phyloP scores from a whole-genome alignment of 2,329 filamentous ascomycete genomes.

The Diaporthe aspalathi region DNA sequence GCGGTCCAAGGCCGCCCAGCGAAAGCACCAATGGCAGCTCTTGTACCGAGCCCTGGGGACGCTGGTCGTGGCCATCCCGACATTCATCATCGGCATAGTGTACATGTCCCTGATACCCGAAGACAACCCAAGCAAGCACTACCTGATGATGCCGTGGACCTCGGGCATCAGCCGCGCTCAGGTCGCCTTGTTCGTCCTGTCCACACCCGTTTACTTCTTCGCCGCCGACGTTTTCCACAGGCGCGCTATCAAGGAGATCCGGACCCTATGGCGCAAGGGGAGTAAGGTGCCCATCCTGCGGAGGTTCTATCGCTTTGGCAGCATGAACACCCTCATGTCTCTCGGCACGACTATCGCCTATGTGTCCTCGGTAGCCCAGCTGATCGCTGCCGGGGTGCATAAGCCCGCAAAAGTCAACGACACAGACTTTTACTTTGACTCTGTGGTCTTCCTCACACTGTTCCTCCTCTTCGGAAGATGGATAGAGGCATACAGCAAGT shows the following conservation, averaged over 20 bases:
- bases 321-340: conserved; percentile 95
- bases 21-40: conserved; percentile 75
- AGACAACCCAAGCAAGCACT: conserved; percentile 67
- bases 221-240: conserved; percentile 87
- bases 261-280: conserved; percentile 78
- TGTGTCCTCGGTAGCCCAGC: conserved; percentile 81
- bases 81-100: conserved; percentile 87
- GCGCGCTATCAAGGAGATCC: conserved; percentile 82
- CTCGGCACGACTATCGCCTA: conserved; percentile 91
- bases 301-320: conserved; percentile 91
- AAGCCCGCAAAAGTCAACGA: conserved; percentile 54
- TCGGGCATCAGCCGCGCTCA: conserved; percentile 81
- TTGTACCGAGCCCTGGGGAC: conserved; percentile 78
- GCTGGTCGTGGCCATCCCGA: conserved; percentile 78
- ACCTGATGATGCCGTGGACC: conserved; percentile 77
- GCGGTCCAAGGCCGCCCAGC: conserved; percentile 77
- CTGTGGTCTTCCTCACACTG: conserved; percentile 90
- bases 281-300: conserved; percentile 79
- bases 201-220: conserved; percentile 88
- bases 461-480: conserved; percentile 82
- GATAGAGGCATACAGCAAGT: conserved; percentile 91
- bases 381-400: conserved; percentile 71
- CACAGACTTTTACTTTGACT: conserved; percentile 84
- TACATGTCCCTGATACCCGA: conserved; percentile 85
- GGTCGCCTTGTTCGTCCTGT: conserved; percentile 82